Evolutionary conservation across 2,329 filamentous ascomycete genomes (phyloP).

Genomic region (Talaromyces amestolkiae): DNA sequence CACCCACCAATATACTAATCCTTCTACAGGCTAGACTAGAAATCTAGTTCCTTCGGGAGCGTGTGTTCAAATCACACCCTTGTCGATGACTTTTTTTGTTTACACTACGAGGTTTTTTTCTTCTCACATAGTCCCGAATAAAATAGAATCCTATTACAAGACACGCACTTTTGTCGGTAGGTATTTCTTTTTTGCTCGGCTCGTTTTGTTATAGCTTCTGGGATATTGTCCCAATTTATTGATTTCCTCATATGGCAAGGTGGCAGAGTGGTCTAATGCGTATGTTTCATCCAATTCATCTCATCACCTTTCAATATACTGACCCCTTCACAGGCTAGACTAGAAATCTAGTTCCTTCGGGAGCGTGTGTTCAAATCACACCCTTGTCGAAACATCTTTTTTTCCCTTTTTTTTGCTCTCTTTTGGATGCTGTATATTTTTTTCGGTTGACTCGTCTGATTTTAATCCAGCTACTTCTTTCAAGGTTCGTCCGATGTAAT

Average conservation of each 20-base stretch:
- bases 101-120: too few relatives aligned
- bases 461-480: too few relatives aligned
- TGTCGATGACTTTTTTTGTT: not conserved
- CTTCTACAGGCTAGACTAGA: not conserved
- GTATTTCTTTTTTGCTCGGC: too few relatives aligned
- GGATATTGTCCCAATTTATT: too few relatives aligned
- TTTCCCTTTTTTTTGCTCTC: not conserved
- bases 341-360: constrained; percentile 1
- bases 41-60: constrained; percentile 1
- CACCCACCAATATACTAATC: not conserved
- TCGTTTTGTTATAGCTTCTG: too few relatives aligned
- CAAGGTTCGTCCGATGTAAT: too few relatives aligned
- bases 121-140: too few relatives aligned
- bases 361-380: constrained; percentile 2
- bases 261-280: not conserved
- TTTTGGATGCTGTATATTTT: too few relatives aligned
- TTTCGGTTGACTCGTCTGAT: too few relatives aligned
- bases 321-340: not conserved
- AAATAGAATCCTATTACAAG: too few relatives aligned
- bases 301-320: not conserved
- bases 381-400: not conserved
- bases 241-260: not conserved
- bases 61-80: constrained; percentile 2
- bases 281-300: not conserved
- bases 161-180: too few relatives aligned